Conservation (phyloP, 164 flowering plant species). For the Protea cynaroides region DNA sequence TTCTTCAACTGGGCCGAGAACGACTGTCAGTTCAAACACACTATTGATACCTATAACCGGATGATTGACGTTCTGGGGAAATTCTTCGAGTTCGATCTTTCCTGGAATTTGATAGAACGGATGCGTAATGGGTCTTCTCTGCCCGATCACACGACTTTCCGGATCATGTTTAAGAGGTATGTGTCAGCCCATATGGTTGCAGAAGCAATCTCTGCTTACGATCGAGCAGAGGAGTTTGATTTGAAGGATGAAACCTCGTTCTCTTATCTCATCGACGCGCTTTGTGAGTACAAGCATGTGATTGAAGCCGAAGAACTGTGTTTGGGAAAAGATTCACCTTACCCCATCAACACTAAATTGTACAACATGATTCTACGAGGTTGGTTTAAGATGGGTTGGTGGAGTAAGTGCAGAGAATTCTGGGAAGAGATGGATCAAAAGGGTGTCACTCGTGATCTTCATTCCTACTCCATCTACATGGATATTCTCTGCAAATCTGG, state of each 20-base stretch:
- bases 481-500: slow-evolving; percentile 68
- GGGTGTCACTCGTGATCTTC: slow-evolving; percentile 55
- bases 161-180: slow-evolving; percentile 75
- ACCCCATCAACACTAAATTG: slow-evolving; percentile 34
- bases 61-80: slow-evolving; percentile 78
- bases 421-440: slow-evolving; percentile 85
- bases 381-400: slow-evolving; percentile 79
- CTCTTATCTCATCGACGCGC: slow-evolving; percentile 65
- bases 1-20: slow-evolving; percentile 81
- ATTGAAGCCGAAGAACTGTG: slow-evolving; percentile 78
- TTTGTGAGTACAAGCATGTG: slow-evolving; percentile 90
- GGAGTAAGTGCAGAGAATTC: slow-evolving; percentile 80
- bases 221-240: slow-evolving; percentile 35
- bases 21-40: slow-evolving; percentile 43
- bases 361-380: slow-evolving; percentile 78
- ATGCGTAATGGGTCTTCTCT: slow-evolving; percentile 30
- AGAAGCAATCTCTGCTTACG: slow-evolving; percentile 52
- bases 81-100: slow-evolving; percentile 64
- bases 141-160: slow-evolving; percentile 65
- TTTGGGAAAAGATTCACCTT: slow-evolving; percentile 21
- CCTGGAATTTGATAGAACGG: slow-evolving; percentile 45
- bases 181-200: slow-evolving; percentile 59
- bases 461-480: slow-evolving; percentile 88
- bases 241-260: slow-evolving; percentile 66
- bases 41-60: slow-evolving; percentile 51